Evolutionary conservation across 805 yeast species (phyloP), one percentile per base, ranked within the genome.

Genomic region (Deakozyma indianensis): DNA sequence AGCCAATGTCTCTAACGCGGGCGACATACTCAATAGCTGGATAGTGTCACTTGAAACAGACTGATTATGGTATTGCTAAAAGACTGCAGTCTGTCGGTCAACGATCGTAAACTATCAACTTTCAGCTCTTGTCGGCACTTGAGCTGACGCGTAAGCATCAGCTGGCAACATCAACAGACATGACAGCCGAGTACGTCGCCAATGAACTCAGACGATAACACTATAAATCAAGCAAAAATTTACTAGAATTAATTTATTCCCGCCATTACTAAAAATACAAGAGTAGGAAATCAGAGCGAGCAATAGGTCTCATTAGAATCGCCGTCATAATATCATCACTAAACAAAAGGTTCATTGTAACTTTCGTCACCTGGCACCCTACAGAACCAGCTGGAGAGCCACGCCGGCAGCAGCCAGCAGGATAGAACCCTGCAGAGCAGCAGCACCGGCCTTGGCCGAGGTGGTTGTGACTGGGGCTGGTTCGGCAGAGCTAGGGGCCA

Each of bases 331-430:
- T 25, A n/a, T n/a, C n/a, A n/a, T n/a, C n/a, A n/a, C n/a, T n/a
- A n/a, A n/a, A n/a, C n/a, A n/a, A n/a, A n/a, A n/a, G 28, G 14
- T 14, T 25, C 28, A 25, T 25, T 25, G 14, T 25, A 7, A 14
- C 28, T 25, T 25, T 32, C 18, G 18, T 32, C 11, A 25, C 7
- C 11, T 9, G 38, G 38, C 38, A 7, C 18, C 5, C 38, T 32
- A 32, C 38, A 32, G 38, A 32, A 32, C 38, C 38, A 32, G 38
- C 38, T 32, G 38, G 38, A 32, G 38, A 5, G 38, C 38, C 11
- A 32, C 38, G 16, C 38, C 38, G 5, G 38, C 38, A 32, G 38
- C 38, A 9, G 38, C 38, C 11, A 32, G 38, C 38, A 32, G 18
- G 16, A 32, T 5, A 9, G 38, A 32, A 20, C 38, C 38, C 38